These are phyloP conservation scores for Boletus rufocinnamomeus DNA, from an alignment of 768 basidiomycete species.

Conservation along the genomic window DNA sequence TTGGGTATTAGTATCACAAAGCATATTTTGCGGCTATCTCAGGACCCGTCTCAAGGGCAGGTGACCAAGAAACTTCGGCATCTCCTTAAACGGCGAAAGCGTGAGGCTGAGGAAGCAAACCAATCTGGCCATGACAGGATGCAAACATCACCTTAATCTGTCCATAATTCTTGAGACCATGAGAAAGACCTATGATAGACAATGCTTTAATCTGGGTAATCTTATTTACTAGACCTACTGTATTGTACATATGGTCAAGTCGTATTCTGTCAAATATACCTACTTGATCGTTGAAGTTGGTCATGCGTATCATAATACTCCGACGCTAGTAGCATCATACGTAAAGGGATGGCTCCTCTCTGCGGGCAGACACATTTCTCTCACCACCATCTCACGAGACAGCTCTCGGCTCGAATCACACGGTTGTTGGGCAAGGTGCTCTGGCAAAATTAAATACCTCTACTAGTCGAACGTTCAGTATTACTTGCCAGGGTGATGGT, in stretches of 20 bases:
- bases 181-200: conserved; percentile 7
- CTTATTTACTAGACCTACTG: conserved; percentile 10
- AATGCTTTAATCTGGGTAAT: conserved; percentile 18
- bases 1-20: conserved; percentile 39
- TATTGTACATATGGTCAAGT: conserved; percentile 9
- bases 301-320: conserved; percentile 13
- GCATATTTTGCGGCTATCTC: conserved; percentile 47
- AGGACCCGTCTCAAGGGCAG: conserved; percentile 37
- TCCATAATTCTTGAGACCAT: neutral
- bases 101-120: conserved; percentile 9
- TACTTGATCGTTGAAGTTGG: neutral
- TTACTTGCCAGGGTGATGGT: conserved; percentile 31
- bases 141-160: conserved; percentile 4
- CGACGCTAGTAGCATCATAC: conserved; percentile 17
- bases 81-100: conserved; percentile 40
- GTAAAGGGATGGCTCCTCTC: conserved; percentile 33
- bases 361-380: conserved; percentile 19
- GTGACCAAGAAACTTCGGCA: conserved; percentile 42
- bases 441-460: conserved; percentile 23
- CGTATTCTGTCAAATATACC: neutral
- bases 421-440: conserved; percentile 17
- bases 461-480: conserved; percentile 12
- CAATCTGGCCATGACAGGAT: conserved; percentile 1
- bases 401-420: conserved; percentile 18
- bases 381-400: conserved; percentile 24